Percentiles rank a stretch among this genome's conserved stretches.
These are phyloP conservation scores for Gossypium thurberi DNA, from an alignment of 345 rosid genomes.

Conservation along the genomic window DNA sequence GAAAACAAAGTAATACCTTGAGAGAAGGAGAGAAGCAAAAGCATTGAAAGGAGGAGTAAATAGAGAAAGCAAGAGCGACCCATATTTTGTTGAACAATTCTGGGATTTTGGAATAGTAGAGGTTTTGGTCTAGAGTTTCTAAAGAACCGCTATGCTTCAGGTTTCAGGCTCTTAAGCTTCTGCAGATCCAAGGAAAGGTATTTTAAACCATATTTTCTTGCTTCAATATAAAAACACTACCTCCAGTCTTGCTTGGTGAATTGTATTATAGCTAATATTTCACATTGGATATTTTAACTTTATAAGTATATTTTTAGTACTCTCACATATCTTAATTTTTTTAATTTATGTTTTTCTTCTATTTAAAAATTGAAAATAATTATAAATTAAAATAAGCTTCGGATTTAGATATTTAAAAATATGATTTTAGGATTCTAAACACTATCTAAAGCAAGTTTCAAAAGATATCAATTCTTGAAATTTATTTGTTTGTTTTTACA, in stretches of 20 bases:
- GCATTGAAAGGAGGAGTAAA: constrained; percentile 17
- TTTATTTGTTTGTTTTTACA: too few species aligned
- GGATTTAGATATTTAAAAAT: too few species aligned
- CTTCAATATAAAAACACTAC: not conserved
- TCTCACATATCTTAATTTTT: too few species aligned
- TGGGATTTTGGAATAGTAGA: not conserved
- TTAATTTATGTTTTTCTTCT: too few species aligned
- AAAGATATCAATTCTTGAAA: too few species aligned
- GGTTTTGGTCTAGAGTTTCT: not conserved
- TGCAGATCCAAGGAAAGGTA: constrained; percentile 2
- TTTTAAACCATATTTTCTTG: not conserved
- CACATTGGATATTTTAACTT: too few species aligned
- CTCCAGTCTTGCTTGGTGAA: not conserved
- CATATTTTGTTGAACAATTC: constrained; percentile 25
- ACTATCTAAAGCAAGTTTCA: too few species aligned
- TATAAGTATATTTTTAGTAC: too few species aligned
- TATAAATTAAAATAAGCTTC: too few species aligned
- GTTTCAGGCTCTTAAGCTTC: not conserved
- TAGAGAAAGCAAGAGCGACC: constrained; percentile 25
- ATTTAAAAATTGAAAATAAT: too few species aligned
- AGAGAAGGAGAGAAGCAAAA: constrained; percentile 32
- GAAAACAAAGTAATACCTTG: constrained; percentile 24
- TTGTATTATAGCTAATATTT: not conserved
- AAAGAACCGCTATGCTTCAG: not conserved
- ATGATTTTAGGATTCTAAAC: too few species aligned